phyloP scores from a whole-genome alignment of 176 grass and related monocot genomes.

The Lolium rigidum region DNA sequence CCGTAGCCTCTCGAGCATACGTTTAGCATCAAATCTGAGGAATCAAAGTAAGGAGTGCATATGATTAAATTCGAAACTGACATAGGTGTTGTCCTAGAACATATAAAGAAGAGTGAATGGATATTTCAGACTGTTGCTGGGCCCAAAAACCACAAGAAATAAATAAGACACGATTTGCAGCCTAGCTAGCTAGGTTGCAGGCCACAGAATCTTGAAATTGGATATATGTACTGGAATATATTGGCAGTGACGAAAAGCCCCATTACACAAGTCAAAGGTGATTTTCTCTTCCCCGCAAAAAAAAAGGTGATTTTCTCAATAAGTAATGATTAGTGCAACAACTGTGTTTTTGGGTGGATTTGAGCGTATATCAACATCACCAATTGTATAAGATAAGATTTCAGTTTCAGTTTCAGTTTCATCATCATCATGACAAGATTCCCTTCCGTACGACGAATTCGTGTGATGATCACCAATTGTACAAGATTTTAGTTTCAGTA shows the following conservation, averaged over 20 bases:
- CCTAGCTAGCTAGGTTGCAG: background rate
- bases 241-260: background rate
- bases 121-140: background rate
- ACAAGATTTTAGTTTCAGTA: background rate
- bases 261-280: background rate
- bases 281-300: too few species aligned
- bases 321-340: background rate
- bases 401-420: too few species aligned
- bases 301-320: background rate
- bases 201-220: background rate
- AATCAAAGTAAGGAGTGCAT: background rate
- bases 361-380: background rate
- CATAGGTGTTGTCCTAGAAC: background rate
- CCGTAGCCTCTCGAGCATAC: conserved; percentile 68
- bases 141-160: background rate
- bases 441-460: too few species aligned
- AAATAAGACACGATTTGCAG: background rate
- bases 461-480: background rate
- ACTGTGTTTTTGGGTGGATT: background rate
- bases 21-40: conserved; percentile 67
- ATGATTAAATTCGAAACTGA: conserved; percentile 6
- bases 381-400: too few species aligned
- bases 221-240: too few species aligned
- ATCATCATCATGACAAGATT: too few species aligned
- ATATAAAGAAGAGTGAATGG: background rate